Evolutionary conservation across 73 alveolate species (phyloP).

Genomic region (Durusdinium trenchii): DNA sequence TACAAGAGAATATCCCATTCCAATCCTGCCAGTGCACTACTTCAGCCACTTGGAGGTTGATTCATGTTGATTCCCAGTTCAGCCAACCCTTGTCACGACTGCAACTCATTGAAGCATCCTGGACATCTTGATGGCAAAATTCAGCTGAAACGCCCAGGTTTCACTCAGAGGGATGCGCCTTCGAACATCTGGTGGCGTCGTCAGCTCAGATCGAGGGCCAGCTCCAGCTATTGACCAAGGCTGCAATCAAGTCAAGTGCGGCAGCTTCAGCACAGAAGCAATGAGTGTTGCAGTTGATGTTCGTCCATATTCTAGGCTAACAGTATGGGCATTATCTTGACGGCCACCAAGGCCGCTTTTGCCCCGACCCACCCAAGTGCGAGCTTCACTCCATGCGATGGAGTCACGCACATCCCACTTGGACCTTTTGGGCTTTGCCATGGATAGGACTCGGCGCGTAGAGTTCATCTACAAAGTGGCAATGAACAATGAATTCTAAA

Average conservation of each 20-base stretch:
- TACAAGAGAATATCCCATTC: slow-evolving; percentile 78
- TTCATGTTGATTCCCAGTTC: not conserved
- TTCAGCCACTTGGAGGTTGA: slow-evolving; percentile 37
- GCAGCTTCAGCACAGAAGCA: not conserved
- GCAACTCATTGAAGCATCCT: not conserved
- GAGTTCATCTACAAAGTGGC: too few species aligned
- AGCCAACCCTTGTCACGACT: not conserved
- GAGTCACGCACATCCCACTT: slow-evolving; percentile 94
- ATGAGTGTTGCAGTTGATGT: not conserved
- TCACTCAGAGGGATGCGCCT: slow-evolving; percentile 88
- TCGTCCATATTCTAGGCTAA: not conserved
- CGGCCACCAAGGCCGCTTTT: slow-evolving; percentile 66
- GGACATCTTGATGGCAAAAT: not conserved
- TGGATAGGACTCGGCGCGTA: slow-evolving; percentile 35
- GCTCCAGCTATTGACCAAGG: not conserved
- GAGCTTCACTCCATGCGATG: slow-evolving; percentile 88
- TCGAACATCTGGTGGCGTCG: slow-evolving; percentile 90
- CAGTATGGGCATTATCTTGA: not conserved
- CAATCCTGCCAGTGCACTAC: slow-evolving; percentile 93
- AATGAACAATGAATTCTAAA: too few species aligned
- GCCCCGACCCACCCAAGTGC: slow-evolving; percentile 90
- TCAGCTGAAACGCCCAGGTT: slow-evolving; percentile 15
- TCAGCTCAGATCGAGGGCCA: not conserved
- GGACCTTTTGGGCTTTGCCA: slow-evolving; percentile 94
- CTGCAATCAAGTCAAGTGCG: not conserved